These are phyloP conservation scores for Simmondsia chinensis DNA, from an alignment of 148 eudicot genomes.

Conservation along the genomic window DNA sequence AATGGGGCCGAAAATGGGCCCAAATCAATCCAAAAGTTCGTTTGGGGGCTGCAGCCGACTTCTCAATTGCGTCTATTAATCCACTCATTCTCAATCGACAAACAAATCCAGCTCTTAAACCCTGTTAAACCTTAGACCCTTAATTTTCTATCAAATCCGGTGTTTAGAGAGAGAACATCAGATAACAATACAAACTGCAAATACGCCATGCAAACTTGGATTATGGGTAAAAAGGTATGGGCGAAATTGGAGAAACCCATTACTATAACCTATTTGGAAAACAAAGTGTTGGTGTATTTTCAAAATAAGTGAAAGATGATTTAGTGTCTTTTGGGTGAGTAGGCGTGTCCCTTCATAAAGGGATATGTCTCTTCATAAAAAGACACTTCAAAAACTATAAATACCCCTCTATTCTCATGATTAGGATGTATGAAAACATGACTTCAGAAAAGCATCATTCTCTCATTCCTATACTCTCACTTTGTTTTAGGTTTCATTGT, in stretches of 20 bases:
- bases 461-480: no score
- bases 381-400: no score
- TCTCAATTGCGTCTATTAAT: slow-evolving; percentile 53
- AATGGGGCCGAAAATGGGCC: slow-evolving; percentile 37
- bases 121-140: neutral
- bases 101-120: neutral
- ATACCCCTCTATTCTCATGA: no score
- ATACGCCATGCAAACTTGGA: slow-evolving; percentile 45
- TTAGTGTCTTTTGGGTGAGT: no score
- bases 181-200: slow-evolving; percentile 23
- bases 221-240: slow-evolving; percentile 32
- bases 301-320: no score
- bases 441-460: no score
- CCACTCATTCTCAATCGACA: slow-evolving; percentile 6
- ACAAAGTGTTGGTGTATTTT: no score
- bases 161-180: neutral
- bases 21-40: slow-evolving; percentile 47
- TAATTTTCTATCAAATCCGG: slow-evolving; percentile 16
- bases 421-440: no score
- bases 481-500: no score
- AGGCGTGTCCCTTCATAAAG: no score
- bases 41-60: slow-evolving; percentile 31
- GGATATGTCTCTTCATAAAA: no score
- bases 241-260: slow-evolving; percentile 16
- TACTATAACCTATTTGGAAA: slow-evolving; percentile 11